A percentile compares a stretch with the other conserved stretches of the same genome.
These are phyloP conservation scores for Nannochloris sp. DNA, from an alignment of 139 green algal genomes.

Conservation along the genomic window DNA sequence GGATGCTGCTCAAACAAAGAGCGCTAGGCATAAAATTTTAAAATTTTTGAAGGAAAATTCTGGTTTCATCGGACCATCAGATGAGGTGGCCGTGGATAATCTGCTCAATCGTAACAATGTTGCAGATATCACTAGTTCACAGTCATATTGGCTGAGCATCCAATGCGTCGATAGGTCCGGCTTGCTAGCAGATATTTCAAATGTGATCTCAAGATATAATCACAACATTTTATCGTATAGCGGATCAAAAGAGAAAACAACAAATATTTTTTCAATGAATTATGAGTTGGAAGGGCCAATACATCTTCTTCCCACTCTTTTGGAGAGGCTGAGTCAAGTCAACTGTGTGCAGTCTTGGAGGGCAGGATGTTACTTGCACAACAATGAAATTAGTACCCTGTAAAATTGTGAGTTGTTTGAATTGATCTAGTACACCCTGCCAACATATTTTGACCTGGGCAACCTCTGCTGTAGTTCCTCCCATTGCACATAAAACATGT, in stretches of 20 bases:
- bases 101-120: background rate
- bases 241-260: constrained; percentile 11
- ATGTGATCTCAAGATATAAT: constrained; percentile 31
- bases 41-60: constrained; percentile 53
- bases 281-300: constrained; percentile 24
- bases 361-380: constrained; percentile 11
- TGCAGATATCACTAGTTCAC: background rate
- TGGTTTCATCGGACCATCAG: background rate
- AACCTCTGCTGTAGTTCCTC: constrained; percentile 44
- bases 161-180: constrained; percentile 41
- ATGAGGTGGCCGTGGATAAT: background rate
- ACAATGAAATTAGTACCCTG: background rate
- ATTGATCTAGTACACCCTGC: constrained; percentile 50
- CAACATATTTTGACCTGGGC: constrained; percentile 43
- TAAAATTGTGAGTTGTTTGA: background rate
- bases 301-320: constrained; percentile 5
- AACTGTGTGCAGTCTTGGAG: constrained; percentile 7
- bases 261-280: constrained; percentile 28
- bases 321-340: constrained; percentile 18
- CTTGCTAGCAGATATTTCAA: constrained; percentile 42
- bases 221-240: constrained; percentile 42
- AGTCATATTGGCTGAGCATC: constrained; percentile 22
- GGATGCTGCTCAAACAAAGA: constrained; percentile 35
- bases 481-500: constrained; percentile 70
- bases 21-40: constrained; percentile 54